These are phyloP conservation scores for Macrolepiota albuminosa DNA, from an alignment of 768 basidiomycete genomes.

Conservation along the genomic window DNA sequence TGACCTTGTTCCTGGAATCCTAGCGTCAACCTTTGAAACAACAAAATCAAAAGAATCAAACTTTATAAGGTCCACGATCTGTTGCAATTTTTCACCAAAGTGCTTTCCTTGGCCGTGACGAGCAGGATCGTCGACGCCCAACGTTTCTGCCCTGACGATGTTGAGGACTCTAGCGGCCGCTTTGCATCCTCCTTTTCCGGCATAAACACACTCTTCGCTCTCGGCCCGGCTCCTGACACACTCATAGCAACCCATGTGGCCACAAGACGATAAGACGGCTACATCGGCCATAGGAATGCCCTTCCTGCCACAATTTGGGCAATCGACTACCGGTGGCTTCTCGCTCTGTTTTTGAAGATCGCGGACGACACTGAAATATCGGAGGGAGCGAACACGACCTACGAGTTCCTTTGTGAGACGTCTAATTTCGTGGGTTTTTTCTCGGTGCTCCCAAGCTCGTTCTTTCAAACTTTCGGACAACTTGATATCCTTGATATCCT, in stretches of 20 bases:
- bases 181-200: constrained; percentile 62
- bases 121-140: constrained; percentile 75
- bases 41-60: constrained; percentile 25
- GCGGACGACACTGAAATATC: constrained; percentile 89
- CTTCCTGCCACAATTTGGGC: constrained; percentile 55
- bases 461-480: constrained; percentile 56
- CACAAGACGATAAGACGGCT: constrained; percentile 87
- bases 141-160: constrained; percentile 72
- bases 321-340: constrained; percentile 51
- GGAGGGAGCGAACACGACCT: constrained; percentile 83
- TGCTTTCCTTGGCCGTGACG: constrained; percentile 72
- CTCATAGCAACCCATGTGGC: constrained; percentile 76
- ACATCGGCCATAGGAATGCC: constrained; percentile 61
- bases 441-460: constrained; percentile 74
- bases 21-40: constrained; percentile 5
- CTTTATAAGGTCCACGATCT: constrained; percentile 73
- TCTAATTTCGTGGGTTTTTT: constrained; percentile 83
- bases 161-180: constrained; percentile 80
- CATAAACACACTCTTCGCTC: constrained; percentile 78
- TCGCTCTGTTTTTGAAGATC: constrained; percentile 78
- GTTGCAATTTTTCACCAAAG: constrained; percentile 80
- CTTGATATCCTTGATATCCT: constrained; percentile 56
- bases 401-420: constrained; percentile 84
- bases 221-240: constrained; percentile 74
- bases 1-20: constrained; percentile 51